These are phyloP conservation scores for Metrosideros polymorpha DNA, from an alignment of 441 rosid species.

Conservation along the genomic window DNA sequence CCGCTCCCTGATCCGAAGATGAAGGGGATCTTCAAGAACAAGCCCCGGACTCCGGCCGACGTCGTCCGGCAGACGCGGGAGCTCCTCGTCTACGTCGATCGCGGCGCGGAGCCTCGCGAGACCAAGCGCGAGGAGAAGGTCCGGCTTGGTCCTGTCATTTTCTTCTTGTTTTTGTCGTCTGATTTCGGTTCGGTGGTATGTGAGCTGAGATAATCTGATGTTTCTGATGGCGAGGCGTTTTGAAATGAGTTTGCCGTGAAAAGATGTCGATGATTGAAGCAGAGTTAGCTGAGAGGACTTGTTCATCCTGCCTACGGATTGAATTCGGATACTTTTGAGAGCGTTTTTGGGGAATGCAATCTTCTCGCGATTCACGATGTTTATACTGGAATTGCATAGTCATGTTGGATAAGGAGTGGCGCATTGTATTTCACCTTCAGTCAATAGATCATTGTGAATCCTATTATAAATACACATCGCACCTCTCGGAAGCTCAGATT, in stretches of 20 bases:
- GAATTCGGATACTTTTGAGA: neutral
- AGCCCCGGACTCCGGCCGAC: conserved; percentile 87
- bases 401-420: neutral
- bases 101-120: conserved; percentile 40
- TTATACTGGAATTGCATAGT: neutral
- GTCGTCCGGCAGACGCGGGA: conserved; percentile 87
- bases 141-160: neutral
- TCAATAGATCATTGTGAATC: neutral
- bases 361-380: neutral
- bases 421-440: neutral
- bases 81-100: conserved; percentile 53
- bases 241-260: neutral
- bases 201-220: neutral
- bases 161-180: neutral
- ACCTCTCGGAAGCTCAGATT: neutral
- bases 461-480: neutral
- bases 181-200: neutral
- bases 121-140: conserved; percentile 92
- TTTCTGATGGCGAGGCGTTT: neutral
- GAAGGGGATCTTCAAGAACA: conserved; percentile 90
- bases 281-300: neutral
- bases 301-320: neutral
- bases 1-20: conserved; percentile 20
- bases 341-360: neutral
- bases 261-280: neutral